phyloP scores from a whole-genome alignment of 306 rosid genomes.

The Cotoneaster glaucophyllus region DNA sequence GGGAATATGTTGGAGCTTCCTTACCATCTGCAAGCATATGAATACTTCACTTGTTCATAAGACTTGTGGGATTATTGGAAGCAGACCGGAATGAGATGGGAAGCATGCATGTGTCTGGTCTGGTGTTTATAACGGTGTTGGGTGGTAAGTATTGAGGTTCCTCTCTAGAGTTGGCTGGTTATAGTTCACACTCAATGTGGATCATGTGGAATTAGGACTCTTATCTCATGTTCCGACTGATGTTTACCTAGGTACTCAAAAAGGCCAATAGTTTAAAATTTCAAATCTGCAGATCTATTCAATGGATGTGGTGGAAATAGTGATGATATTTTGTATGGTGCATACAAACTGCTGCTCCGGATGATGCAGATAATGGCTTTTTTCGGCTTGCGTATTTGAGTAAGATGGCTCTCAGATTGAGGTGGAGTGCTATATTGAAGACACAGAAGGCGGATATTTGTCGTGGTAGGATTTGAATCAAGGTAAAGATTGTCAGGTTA shows the following conservation, averaged over 20 bases:
- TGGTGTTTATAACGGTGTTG: not conserved
- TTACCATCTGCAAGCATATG: not conserved
- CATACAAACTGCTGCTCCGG: not conserved
- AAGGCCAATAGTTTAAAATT: too few species aligned
- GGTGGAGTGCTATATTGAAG: not conserved
- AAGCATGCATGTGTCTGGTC: not conserved
- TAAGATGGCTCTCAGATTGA: not conserved
- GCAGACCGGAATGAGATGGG: not conserved
- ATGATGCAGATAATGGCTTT: not conserved
- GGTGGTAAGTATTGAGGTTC: not conserved
- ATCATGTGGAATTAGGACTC: not conserved
- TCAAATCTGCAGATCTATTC: not conserved
- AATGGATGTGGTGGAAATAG: not conserved
- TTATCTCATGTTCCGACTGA: not conserved
- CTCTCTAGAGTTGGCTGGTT: too few species aligned
- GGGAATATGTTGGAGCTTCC: not conserved
- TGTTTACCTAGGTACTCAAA: not conserved
- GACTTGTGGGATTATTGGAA: not conserved
- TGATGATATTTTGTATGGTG: not conserved
- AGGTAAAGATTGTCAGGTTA: too few species aligned
- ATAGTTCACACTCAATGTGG: not conserved
- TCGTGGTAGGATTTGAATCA: too few species aligned
- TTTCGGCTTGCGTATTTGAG: not conserved
- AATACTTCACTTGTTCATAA: not conserved
- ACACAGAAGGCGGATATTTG: not conserved